Percentiles rank a stretch among this genome's conserved stretches.
These are phyloP conservation scores for Capsicum rhomboideum DNA, from an alignment of 257 asterid genomes.

Conservation along the genomic window DNA sequence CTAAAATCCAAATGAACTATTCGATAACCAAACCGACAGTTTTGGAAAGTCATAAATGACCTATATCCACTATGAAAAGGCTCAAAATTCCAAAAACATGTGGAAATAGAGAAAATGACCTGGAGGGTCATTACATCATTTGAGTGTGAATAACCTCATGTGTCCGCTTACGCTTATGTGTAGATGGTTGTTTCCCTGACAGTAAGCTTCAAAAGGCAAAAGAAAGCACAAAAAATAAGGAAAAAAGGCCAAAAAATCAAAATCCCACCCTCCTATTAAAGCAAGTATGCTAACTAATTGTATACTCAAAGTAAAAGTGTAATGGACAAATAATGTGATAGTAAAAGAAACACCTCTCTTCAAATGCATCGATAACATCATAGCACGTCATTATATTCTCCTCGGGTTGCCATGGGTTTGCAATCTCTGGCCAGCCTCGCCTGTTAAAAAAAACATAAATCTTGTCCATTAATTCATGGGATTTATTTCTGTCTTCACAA, in stretches of 20 bases:
- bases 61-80: too few relatives aligned
- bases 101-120: too few relatives aligned
- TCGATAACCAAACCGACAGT: too few relatives aligned
- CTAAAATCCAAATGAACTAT: too few relatives aligned
- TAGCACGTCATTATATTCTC: slow-evolving; percentile 52
- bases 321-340: slow-evolving; percentile 2
- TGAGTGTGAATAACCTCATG: slow-evolving; percentile 33
- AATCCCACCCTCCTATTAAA: neutral
- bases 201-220: slow-evolving; percentile 33
- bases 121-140: too few relatives aligned
- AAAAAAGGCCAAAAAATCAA: neutral
- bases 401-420: slow-evolving; percentile 88
- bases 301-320: too few relatives aligned
- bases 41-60: too few relatives aligned
- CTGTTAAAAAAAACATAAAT: slow-evolving; percentile 24
- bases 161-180: slow-evolving; percentile 65
- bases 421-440: slow-evolving; percentile 89
- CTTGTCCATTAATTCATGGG: neutral
- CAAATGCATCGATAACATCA: slow-evolving; percentile 67
- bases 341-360: slow-evolving; percentile 55
- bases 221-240: neutral
- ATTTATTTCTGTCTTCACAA: too few relatives aligned
- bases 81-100: too few relatives aligned
- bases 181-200: slow-evolving; percentile 38
- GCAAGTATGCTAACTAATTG: too few relatives aligned